Conservation (phyloP, 805 yeast species). For the Barnettozyma californica region DNA sequence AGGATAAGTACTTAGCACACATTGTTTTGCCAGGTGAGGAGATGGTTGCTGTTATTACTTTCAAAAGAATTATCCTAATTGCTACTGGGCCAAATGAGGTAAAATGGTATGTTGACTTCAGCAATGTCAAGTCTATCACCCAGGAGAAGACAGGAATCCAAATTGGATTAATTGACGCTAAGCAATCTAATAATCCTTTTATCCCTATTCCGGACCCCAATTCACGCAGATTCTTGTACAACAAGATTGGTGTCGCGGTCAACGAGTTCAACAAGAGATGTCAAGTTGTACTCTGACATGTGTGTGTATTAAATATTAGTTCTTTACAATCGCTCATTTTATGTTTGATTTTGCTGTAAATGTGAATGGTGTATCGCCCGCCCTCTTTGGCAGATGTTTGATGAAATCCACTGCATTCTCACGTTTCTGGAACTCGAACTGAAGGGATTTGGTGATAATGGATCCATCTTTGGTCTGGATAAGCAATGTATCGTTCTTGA, state of each 20-base stretch:
- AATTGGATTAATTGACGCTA: conserved; percentile 51
- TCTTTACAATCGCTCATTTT: neutral
- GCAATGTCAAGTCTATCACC: conserved; percentile 61
- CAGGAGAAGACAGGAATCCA: conserved; percentile 77
- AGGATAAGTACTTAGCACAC: conserved; percentile 82
- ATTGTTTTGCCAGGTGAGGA: conserved; percentile 78
- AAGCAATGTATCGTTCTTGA: conserved; percentile 23
- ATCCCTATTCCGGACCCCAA: conserved; percentile 71
- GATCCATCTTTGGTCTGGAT: conserved; percentile 42
- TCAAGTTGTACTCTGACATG: conserved; percentile 38
- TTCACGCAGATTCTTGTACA: conserved; percentile 62
- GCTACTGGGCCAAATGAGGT: conserved; percentile 53
- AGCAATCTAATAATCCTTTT: conserved; percentile 58
- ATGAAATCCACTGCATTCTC: conserved; percentile 44
- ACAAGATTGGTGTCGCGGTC: conserved; percentile 74
- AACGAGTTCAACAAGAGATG: conserved; percentile 69
- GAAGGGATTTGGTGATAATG: conserved; percentile 34
- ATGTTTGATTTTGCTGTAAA: conserved; percentile 7
- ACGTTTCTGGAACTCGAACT: conserved; percentile 48
- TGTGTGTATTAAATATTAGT: neutral
- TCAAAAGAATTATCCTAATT: conserved; percentile 61
- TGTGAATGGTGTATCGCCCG: conserved; percentile 30
- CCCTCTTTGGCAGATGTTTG: conserved; percentile 39
- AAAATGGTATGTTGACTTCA: conserved; percentile 69
- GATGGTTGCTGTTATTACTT: conserved; percentile 69